Percentiles rank a stretch among this genome's conserved stretches.
Evolutionary conservation across 208 protist species (phyloP).

Genomic region (Crithidia expoeki): DNA sequence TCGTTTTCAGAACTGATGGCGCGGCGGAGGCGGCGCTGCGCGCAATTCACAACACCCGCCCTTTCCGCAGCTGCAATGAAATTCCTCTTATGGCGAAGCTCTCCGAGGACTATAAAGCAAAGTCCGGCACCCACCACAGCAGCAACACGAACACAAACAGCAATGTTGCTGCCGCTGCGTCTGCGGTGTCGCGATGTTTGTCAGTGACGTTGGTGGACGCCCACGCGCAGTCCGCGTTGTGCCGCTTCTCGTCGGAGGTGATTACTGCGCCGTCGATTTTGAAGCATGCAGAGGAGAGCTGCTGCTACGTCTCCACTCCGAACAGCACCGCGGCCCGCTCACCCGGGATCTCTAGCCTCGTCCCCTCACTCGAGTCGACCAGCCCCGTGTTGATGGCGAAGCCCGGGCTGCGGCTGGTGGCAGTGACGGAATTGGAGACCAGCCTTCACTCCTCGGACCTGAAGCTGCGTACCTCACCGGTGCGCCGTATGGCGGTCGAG

Average conservation of each 20-base stretch:
- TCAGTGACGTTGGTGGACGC: neutral
- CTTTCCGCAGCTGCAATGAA: constrained; percentile 43
- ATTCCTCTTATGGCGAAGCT: constrained; percentile 60
- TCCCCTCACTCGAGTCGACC: constrained; percentile 8
- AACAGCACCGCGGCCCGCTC: constrained; percentile 1
- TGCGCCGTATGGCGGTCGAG: neutral
- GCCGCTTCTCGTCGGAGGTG: neutral
- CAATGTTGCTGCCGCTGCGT: neutral
- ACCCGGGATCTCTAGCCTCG: constrained; percentile 9
- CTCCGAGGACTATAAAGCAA: constrained; percentile 23
- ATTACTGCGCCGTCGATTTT: constrained; percentile 2
- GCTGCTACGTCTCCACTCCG: constrained; percentile 4
- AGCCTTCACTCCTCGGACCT: neutral
- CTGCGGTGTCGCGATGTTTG: neutral
- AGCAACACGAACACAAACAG: neutral
- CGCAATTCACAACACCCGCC: constrained; percentile 50
- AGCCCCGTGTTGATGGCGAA: neutral
- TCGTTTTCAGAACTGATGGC: constrained; percentile 49
- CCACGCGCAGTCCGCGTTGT: neutral
- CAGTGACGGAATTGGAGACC: neutral
- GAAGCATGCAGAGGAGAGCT: constrained; percentile 9
- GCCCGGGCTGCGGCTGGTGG: neutral
- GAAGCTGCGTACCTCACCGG: neutral
- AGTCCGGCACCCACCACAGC: neutral
- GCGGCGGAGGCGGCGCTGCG: constrained; percentile 48